Evolutionary conservation across 2,329 filamentous ascomycete genomes (phyloP), one percentile per base, ranked within the genome.

Genomic region (Fusarium sp.): DNA sequence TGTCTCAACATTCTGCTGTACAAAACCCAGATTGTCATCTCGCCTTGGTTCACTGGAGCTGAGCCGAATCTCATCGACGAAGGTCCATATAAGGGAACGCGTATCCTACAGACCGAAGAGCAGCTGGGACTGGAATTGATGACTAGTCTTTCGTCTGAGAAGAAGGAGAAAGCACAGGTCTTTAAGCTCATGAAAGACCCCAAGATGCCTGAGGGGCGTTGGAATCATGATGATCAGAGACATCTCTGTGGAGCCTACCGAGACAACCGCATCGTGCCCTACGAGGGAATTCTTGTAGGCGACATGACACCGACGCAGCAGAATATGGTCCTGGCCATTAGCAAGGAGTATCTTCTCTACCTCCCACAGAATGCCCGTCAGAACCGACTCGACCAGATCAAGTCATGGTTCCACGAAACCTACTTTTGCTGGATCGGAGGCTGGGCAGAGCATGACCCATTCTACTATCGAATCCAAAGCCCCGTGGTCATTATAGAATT

Each of bases 391-490:
- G 81, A 84, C 4, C 86, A 91, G 54, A 86, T 91, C 62, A 84
- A 85, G 61, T 79, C 80, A 5, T 87, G 89, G 79, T 89, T 92
- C 67, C 76, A 83, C 29, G 92, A 95, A 84, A 95, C 93, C 14
- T 93, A 93, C 79, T 95, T 94, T 79, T 89, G 88, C 80, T 96
- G 93, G 92, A 94, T 95, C 65, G 93, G 93, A 10, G 90, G 89
- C 18, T 57, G 34, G 31, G 9, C 1, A 7, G 54, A 57, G 6
- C 20, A 37, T 0, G 93, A 95, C 79, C 85, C 93, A 0, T 95
- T 94, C 77, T 95, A 95, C 81, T 96, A 91, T 77, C 87, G 93
- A 0, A 87, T 95, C 9, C 93, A 95, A 81, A 94, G 90, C 75
- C 93, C 93, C 0, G 93, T 95, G 0, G 85, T 94, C 1, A 84